phyloP scores from a whole-genome alignment of 2,329 filamentous ascomycete species.

The Curvularia lunata region DNA sequence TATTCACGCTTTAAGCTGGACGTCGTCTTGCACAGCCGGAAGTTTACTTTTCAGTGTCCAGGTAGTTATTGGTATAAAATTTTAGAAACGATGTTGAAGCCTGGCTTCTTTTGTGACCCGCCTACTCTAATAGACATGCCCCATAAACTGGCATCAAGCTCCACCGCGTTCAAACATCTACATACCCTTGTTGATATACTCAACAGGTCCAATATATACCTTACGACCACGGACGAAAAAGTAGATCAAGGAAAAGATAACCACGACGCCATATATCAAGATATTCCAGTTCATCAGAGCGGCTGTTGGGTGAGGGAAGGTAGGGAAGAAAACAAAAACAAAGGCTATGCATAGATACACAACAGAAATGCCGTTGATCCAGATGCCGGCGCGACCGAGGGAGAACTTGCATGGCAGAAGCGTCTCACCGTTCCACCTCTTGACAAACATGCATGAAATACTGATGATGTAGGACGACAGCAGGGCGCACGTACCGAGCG shows the following conservation, averaged over 20 bases:
- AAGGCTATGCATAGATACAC: constrained; percentile 50
- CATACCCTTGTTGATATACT: constrained; percentile 27
- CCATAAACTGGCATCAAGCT: not conserved
- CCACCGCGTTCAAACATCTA: not conserved
- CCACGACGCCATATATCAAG: constrained; percentile 54
- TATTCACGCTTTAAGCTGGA: not conserved
- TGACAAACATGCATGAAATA: constrained; percentile 56
- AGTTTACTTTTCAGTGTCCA: no score
- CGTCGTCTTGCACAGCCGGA: no score
- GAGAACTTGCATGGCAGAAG: constrained; percentile 55
- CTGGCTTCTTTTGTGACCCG: not conserved
- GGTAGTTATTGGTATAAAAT: not conserved
- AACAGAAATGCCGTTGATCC: constrained; percentile 53
- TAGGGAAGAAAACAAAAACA: constrained; percentile 56
- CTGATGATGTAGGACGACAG: constrained; percentile 47
- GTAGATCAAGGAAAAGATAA: constrained; percentile 53
- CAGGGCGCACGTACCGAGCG: constrained; percentile 31
- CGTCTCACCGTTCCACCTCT: constrained; percentile 50
- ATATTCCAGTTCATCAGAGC: constrained; percentile 58
- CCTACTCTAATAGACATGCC: not conserved
- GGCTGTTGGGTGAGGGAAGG: constrained; percentile 30
- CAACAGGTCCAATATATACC: constrained; percentile 48
- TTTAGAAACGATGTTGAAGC: not conserved
- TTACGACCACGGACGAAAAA: constrained; percentile 52
- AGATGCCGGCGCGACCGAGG: constrained; percentile 54